Conservation (phyloP, 2,329 filamentous ascomycete genomes). For the Chaetomium sp. region DNA sequence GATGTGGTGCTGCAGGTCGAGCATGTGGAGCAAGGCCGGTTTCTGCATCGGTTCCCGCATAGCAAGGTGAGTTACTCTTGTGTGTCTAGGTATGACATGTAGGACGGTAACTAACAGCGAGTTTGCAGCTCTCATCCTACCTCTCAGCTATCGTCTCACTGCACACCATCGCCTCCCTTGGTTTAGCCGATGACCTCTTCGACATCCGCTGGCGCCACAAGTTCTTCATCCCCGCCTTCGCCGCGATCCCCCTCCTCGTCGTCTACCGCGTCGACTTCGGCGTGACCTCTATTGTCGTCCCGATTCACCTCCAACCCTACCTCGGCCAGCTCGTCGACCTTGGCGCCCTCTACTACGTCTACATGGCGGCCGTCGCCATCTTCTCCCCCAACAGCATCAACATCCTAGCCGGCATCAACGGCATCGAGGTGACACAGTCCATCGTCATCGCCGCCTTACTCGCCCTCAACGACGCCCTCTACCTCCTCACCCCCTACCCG, state of each 20-base stretch:
- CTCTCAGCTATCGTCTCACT: constrained; percentile 91
- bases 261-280: constrained; percentile 99
- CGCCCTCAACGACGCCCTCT: constrained; percentile 83
- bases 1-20: constrained; percentile 77
- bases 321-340: constrained; percentile 85
- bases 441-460: constrained; percentile 85
- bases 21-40: constrained; percentile 77
- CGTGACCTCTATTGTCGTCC: constrained; percentile 92
- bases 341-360: constrained; percentile 83
- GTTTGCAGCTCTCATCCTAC: constrained; percentile 81
- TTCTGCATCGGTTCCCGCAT: constrained; percentile 90
- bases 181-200: constrained; percentile 93
- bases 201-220: constrained; percentile 99
- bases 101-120: background rate
- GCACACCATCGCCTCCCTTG: constrained; percentile 86
- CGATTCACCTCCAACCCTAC: constrained; percentile 79
- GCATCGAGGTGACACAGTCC: constrained; percentile 94
- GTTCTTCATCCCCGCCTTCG: constrained; percentile 94
- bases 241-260: constrained; percentile 88
- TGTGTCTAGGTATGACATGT: background rate
- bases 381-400: constrained; percentile 99
- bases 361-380: constrained; percentile 95
- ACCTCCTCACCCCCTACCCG: constrained; percentile 79
- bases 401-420: constrained; percentile 99
- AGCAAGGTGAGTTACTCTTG: constrained; percentile 66